phyloP scores from a whole-genome alignment of 2,329 filamentous ascomycete species.

The Zymoseptoria tritici region DNA sequence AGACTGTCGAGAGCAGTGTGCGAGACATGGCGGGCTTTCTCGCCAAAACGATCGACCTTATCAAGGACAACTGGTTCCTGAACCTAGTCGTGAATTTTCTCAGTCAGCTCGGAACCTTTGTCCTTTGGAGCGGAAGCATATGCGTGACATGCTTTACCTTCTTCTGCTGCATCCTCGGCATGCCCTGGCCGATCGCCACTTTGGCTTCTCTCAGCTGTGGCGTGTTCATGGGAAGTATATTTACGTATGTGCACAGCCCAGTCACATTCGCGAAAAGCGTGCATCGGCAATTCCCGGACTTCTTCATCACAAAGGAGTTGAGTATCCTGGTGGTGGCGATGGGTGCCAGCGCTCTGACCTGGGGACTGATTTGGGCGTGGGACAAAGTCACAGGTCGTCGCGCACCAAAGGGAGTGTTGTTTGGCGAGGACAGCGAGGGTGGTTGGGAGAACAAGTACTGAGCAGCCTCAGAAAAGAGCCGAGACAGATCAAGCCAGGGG shows the following conservation, averaged over 20 bases:
- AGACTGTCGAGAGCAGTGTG: not conserved
- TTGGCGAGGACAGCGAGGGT: not conserved
- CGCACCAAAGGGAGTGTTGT: not conserved
- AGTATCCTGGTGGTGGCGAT: not conserved
- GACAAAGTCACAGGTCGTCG: not conserved
- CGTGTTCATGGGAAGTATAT: not conserved
- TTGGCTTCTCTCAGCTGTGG: not conserved
- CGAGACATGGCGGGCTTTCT: not conserved
- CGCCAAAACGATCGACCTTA: not conserved
- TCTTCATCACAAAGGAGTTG: not conserved
- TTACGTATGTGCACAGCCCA: not conserved
- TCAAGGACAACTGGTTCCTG: not conserved
- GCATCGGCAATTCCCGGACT: not conserved
- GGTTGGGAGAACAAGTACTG: not conserved
- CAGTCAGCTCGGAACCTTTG: not conserved
- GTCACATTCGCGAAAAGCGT: not conserved
- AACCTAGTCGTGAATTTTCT: not conserved
- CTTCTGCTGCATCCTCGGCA: not conserved
- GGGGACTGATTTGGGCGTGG: not conserved
- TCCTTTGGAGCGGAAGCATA: not conserved
- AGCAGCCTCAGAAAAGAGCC: not conserved
- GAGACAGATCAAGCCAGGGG: not conserved
- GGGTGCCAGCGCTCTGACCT: not conserved
- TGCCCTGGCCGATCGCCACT: not conserved
- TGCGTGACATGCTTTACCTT: not conserved